Base-by-base conservation (phyloP, 1,284 basidiomycete species). In the Boletus mariae region DNA sequence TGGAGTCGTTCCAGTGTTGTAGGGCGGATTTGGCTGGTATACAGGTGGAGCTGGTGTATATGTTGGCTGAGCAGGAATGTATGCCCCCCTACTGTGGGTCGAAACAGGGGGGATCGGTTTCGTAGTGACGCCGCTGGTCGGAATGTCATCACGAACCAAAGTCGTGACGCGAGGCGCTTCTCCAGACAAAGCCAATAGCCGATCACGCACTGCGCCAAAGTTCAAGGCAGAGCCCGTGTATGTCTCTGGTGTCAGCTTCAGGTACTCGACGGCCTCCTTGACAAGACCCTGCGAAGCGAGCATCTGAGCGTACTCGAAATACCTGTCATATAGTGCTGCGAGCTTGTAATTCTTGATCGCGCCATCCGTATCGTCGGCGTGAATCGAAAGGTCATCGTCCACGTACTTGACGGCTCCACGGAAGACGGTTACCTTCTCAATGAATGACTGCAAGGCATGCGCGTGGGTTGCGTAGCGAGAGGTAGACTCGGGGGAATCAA, bases 361-460 rank as follows among this genome's bases (percentile, higher is more conserved):
- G 1, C 75, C 74, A 53, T 80, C 78, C 2, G 62, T 62, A 17
- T 62, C 66, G 3, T 61, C 57, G 5, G 58, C 49, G 5, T 67
- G 57, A 10, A 62, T 58, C 6, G 62, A 61, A 35, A 98, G 76
- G 60, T 97, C 94, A 32, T 77, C 72, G 68, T 99, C 96, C 57
- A 85, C 79, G 70, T 98, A 99, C 37, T 82, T 83, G 50, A 92
- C 92, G 0, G 96, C 96, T 52, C 84, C 81, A 57, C 92, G 87
- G 83, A 99, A 99, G 40, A 97, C 86, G 1, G 92, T 87, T 41
- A 98, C 94, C 75, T 99, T 99, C 73, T 99, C 96, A 65, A 98
- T 84, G 73, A 99, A 96, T 0, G 89, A 89, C 71, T 98, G 94
- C 32, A 99, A 75, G 1, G 95, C 94, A 46, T 87, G 81, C 0